These are phyloP conservation scores for Penicillium decumbens DNA, from an alignment of 2,329 filamentous ascomycete genomes.

Conservation along the genomic window DNA sequence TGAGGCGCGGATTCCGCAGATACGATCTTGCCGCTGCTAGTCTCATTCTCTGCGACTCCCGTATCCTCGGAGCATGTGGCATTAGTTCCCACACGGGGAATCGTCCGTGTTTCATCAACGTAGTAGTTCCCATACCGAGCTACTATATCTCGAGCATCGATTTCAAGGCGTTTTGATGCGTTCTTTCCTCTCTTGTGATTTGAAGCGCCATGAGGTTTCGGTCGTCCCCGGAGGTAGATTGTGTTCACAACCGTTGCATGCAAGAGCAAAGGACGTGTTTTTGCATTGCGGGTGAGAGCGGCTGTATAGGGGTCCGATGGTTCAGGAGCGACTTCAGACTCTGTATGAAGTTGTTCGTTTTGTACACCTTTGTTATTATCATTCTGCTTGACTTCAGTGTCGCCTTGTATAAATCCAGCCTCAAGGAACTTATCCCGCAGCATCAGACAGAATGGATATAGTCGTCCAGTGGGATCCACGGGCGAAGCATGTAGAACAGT, in stretches of 20 bases:
- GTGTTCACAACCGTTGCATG: conserved; percentile 88
- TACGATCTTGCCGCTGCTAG: not conserved
- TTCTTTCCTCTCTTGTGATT: conserved; percentile 7
- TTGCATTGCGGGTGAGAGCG: conserved; percentile 15
- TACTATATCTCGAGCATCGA: conserved; percentile 36
- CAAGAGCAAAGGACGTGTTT: conserved; percentile 59
- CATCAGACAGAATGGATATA: conserved; percentile 41
- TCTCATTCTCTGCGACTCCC: not conserved
- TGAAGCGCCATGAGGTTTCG: conserved; percentile 8
- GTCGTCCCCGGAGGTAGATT: conserved; percentile 55
- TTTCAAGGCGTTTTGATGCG: conserved; percentile 44
- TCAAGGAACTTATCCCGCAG: conserved; percentile 42
- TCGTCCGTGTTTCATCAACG: conserved; percentile 23
- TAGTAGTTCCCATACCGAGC: conserved; percentile 35
- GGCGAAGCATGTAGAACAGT: conserved; percentile 41
- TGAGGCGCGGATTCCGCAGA: not conserved
- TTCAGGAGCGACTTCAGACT: not conserved
- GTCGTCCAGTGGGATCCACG: conserved; percentile 36
- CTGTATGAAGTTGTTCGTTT: not conserved
- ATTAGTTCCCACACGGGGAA: conserved; percentile 9
- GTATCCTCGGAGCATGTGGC: not conserved
- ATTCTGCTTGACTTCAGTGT: conserved; percentile 17
- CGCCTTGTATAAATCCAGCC: conserved; percentile 40
- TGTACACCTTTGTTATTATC: not conserved
- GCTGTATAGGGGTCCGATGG: conserved; percentile 5